These are phyloP conservation scores for Voacanga thouarsii DNA, from an alignment of 257 asterid genomes.

Conservation along the genomic window DNA sequence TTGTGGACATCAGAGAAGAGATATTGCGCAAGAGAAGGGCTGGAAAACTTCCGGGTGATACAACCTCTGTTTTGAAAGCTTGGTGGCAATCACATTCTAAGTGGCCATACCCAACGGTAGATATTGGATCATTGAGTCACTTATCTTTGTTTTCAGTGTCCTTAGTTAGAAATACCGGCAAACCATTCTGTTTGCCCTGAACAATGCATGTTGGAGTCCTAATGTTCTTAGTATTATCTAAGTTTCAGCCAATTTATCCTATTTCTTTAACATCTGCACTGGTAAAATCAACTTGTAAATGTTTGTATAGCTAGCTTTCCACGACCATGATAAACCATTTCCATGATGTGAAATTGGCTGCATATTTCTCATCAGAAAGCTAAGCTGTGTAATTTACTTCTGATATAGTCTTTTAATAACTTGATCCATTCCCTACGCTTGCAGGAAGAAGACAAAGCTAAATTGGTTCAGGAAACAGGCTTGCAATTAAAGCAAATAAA, in stretches of 20 bases:
- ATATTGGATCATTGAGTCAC: background rate
- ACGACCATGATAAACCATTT: background rate
- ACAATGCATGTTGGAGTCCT: background rate
- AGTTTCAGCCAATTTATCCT: background rate
- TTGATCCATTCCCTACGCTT: background rate
- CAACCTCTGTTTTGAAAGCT: conserved; percentile 66
- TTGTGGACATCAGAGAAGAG: conserved; percentile 60
- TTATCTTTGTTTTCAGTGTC: background rate
- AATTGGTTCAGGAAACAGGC: conserved; percentile 64
- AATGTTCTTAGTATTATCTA: background rate
- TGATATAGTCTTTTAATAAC: background rate
- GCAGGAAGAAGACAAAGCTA: conserved; percentile 68
- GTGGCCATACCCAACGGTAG: conserved; percentile 89
- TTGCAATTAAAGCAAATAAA: conserved; percentile 68
- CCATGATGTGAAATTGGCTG: background rate
- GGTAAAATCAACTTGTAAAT: background rate
- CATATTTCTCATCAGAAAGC: background rate
- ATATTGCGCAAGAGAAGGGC: conserved; percentile 75
- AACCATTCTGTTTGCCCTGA: background rate
- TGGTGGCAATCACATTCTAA: conserved; percentile 93
- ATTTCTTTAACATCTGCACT: background rate
- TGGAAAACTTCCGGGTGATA: conserved; percentile 80
- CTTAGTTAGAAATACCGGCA: background rate
- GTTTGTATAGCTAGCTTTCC: background rate
- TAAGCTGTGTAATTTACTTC: background rate